Evolutionary conservation across 257 asterid species (phyloP).

Genomic region (Plantago ovata): DNA sequence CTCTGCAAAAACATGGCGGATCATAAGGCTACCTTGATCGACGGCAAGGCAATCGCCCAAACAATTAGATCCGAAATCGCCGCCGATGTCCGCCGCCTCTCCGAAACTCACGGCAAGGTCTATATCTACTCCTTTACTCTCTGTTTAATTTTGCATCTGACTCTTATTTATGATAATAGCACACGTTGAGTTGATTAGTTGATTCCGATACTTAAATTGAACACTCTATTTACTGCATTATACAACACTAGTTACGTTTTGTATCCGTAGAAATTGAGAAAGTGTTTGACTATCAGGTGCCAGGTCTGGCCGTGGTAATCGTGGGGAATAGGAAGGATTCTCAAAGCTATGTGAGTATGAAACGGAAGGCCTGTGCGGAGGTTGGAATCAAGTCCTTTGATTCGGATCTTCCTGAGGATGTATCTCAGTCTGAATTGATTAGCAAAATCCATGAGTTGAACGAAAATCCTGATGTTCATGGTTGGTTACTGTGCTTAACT

Average conservation of each 20-base stretch:
- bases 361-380: conserved; percentile 94
- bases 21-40: conserved; percentile 62
- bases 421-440: conserved; percentile 69
- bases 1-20: conserved; percentile 48
- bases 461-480: conserved; percentile 84
- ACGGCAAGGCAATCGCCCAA: conserved; percentile 77
- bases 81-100: conserved; percentile 50
- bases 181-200: conserved; percentile 11
- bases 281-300: conserved; percentile 47
- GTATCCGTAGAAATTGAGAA: neutral
- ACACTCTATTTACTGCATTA: neutral
- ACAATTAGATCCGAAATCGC: conserved; percentile 72
- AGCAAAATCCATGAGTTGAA: conserved; percentile 76
- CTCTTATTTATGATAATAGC: too few relatives aligned
- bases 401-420: conserved; percentile 80
- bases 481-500: conserved; percentile 36
- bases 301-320: conserved; percentile 92
- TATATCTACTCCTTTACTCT: neutral
- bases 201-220: neutral
- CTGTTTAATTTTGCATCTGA: neutral
- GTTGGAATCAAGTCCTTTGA: conserved; percentile 80
- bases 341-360: conserved; percentile 88
- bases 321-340: conserved; percentile 93
- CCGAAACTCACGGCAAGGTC: conserved; percentile 66
- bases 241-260: neutral